A percentile compares a stretch with the other conserved stretches of the same genome.
Conservation (phyloP, 345 rosid genomes). For the Salix suchowensis region DNA sequence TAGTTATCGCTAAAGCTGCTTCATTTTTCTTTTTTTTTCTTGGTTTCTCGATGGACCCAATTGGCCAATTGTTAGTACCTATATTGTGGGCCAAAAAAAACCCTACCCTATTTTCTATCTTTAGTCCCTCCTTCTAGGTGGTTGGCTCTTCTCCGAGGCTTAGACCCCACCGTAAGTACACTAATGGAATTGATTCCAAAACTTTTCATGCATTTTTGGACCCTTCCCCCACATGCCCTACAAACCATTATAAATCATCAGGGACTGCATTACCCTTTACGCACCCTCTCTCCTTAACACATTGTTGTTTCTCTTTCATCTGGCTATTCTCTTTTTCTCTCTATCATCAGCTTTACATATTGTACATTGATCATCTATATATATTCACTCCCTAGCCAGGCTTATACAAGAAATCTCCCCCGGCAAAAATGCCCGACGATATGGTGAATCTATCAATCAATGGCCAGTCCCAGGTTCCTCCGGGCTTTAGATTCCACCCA, state of each 20-base stretch:
- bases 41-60: not conserved
- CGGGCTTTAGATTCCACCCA: constrained; percentile 97
- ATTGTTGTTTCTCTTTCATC: not conserved
- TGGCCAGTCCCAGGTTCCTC: constrained; percentile 94
- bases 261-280: constrained; percentile 56
- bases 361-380: not conserved
- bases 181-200: constrained; percentile 34
- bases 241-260: constrained; percentile 72
- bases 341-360: not conserved
- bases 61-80: constrained; percentile 8
- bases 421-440: constrained; percentile 29
- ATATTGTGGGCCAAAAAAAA: constrained; percentile 22
- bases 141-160: constrained; percentile 44
- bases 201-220: constrained; percentile 46
- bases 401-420: not conserved
- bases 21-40: not conserved
- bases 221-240: constrained; percentile 30
- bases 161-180: constrained; percentile 43
- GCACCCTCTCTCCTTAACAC: constrained; percentile 20
- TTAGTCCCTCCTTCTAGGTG: constrained; percentile 31
- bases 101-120: constrained; percentile 5
- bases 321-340: not conserved
- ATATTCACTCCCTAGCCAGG: not conserved
- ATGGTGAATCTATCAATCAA: constrained; percentile 75
- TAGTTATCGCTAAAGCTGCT: constrained; percentile 11